These are phyloP conservation scores for Blastobotrys arbuscula DNA, from an alignment of 1,139 yeast genomes.

Conservation along the genomic window DNA sequence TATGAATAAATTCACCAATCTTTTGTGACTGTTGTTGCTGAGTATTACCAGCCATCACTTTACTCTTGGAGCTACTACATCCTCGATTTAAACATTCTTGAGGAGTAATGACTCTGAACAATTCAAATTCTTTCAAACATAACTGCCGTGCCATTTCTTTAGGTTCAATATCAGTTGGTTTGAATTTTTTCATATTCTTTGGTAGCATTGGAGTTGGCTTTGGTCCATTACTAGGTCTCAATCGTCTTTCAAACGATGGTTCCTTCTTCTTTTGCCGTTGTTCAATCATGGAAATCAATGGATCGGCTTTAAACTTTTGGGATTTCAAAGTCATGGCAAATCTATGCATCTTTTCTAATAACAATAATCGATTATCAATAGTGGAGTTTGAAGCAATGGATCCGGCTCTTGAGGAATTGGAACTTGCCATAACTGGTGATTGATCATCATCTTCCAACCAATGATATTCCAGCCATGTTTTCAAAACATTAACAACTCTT, in stretches of 20 bases:
- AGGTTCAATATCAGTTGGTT: conserved; percentile 56
- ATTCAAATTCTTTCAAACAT: conserved; percentile 68
- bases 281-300: conserved; percentile 24
- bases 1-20: conserved; percentile 63
- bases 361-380: conserved; percentile 25
- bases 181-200: conserved; percentile 23
- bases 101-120: conserved; percentile 62
- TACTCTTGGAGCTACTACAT: conserved; percentile 36
- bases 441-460: conserved; percentile 67
- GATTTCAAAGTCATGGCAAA: conserved; percentile 51
- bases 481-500: conserved; percentile 67
- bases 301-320: conserved; percentile 41
- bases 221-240: conserved; percentile 21
- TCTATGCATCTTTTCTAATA: conserved; percentile 48
- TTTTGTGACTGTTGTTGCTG: conserved; percentile 10
- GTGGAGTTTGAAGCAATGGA: neutral
- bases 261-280: conserved; percentile 26
- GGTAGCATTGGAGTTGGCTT: conserved; percentile 29
- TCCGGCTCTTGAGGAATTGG: neutral
- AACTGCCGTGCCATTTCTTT: conserved; percentile 79
- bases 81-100: conserved; percentile 76
- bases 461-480: conserved; percentile 62
- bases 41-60: neutral
- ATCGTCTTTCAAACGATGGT: conserved; percentile 24
- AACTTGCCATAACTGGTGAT: neutral